Base-by-base conservation (phyloP, 257 asterid genomes). In the Lavandula angustifolia region DNA sequence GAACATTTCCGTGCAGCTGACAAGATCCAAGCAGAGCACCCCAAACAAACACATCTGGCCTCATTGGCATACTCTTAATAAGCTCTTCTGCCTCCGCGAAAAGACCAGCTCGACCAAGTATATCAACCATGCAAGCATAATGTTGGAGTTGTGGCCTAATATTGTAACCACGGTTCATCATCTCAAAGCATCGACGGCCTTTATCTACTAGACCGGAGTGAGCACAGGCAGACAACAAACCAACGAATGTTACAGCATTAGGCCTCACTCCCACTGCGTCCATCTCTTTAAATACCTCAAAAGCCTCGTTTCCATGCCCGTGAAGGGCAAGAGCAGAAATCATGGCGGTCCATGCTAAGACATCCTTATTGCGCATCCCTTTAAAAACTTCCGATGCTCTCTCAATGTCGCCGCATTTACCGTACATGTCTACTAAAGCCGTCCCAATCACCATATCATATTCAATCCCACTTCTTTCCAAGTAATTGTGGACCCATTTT, bases 1-100 rank as follows among this genome's bases (percentile, higher is more conserved):
- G 56, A 22, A 87, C 76, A 62, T 83, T 80, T 54, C 80, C 85
- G 42, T 89, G 91, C 79, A 82, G 68, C 75, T 85, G 94, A 69
- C 97, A 89, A 7, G 91, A 91, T 53, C 94, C 95, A 4, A 89
- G 89, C 22, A 89, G 69, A 56, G 96, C 95, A 49, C 96, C 91
- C 95, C 91, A 89, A 41, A 87, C 91, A 46, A 54, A 89, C 66
- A 77, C 85, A 71, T 89, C 94, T 5, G 95, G 89, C 72, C 75
- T 71, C 88, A 81, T 75, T 5, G 91, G 85, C 95, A 89, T 87
- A 47, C 72, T 72, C 16, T 64, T 55, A 29, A 90, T 87, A 22
- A 85, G 79, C 62, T 54, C 70, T 72, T 80, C 87, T 4, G 97
- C 95, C 79, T 90, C 95, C 11, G 32, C 22, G 61, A 90, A 87